Evolutionary conservation across 768 basidiomycete genomes (phyloP).

Genomic region (Zangia roseola): DNA sequence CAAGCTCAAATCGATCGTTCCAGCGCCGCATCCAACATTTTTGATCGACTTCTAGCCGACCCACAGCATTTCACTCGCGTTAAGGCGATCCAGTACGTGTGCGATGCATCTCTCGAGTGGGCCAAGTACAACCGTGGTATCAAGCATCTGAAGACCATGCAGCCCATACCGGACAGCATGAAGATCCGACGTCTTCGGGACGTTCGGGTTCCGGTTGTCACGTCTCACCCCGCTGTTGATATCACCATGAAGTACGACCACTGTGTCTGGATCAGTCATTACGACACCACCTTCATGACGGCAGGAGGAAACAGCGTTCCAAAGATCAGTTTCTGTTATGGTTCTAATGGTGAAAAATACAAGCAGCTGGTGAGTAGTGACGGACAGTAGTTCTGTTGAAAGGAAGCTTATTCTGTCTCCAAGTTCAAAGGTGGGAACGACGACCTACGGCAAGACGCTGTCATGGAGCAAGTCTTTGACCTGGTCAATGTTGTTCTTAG

Average conservation of each 20-base stretch:
- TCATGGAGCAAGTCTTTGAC: conserved; percentile 97
- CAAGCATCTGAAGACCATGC: conserved; percentile 26
- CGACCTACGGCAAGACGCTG: conserved; percentile 94
- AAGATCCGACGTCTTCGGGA: conserved; percentile 49
- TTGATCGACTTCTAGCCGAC: conserved; percentile 52
- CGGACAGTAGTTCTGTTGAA: neutral
- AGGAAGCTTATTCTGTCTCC: conserved; percentile 2
- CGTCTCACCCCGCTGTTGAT: conserved; percentile 68
- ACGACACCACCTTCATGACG: conserved; percentile 52
- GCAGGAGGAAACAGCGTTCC: conserved; percentile 84
- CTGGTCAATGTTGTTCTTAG: conserved; percentile 78
- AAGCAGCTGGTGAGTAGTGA: conserved; percentile 70
- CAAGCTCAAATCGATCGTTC: conserved; percentile 53
- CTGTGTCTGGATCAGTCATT: conserved; percentile 68
- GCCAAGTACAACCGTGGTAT: conserved; percentile 46
- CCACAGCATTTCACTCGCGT: conserved; percentile 39
- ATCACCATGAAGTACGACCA: conserved; percentile 62
- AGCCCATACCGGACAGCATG: conserved; percentile 44
- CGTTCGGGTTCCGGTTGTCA: conserved; percentile 82
- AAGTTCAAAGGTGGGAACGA: conserved; percentile 93
- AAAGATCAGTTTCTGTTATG: conserved; percentile 74
- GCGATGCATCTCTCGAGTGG: conserved; percentile 70
- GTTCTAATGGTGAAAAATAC: conserved; percentile 61
- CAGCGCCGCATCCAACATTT: conserved; percentile 62
- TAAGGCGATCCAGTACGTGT: conserved; percentile 55